Percentiles rank a stretch among this genome's conserved stretches.
Conservation (phyloP, 2,329 filamentous ascomycete species). For the Madurella mycetomatis region DNA sequence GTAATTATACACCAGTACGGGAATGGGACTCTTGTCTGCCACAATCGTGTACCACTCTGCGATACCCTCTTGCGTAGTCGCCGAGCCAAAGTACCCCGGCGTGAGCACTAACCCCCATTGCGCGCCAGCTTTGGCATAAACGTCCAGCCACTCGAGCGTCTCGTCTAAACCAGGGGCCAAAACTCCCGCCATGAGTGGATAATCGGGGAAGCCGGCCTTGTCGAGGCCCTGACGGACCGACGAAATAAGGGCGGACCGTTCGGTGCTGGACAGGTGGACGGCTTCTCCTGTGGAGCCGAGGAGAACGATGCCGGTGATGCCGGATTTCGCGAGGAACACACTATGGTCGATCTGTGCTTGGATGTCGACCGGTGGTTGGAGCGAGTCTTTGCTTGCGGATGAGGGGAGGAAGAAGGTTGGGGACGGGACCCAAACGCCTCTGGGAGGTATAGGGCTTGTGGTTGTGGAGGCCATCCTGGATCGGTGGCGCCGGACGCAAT, state of each 20-base stretch:
- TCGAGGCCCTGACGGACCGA: slow-evolving; percentile 52
- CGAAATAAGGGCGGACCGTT: slow-evolving; percentile 52
- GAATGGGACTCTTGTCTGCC: slow-evolving; percentile 56
- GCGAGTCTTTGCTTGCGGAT: slow-evolving; percentile 38
- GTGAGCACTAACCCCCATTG: slow-evolving; percentile 61
- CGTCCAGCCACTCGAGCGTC: slow-evolving; percentile 44
- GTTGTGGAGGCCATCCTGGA: slow-evolving; percentile 54
- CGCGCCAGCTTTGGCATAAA: slow-evolving; percentile 52
- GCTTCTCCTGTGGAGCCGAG: slow-evolving; percentile 62
- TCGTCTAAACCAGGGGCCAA: slow-evolving; percentile 57
- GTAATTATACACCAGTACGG: slow-evolving; percentile 58
- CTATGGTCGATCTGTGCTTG: slow-evolving; percentile 55
- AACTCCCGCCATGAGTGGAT: slow-evolving; percentile 59
- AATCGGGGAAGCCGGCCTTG: slow-evolving; percentile 51
- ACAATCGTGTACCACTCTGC: slow-evolving; percentile 57
- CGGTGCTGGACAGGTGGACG: slow-evolving; percentile 55
- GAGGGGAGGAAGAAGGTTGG: slow-evolving; percentile 58
- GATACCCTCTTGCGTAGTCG: slow-evolving; percentile 54
- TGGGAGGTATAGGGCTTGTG: slow-evolving; percentile 49
- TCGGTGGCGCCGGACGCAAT: slow-evolving; percentile 13
- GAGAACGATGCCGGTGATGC: slow-evolving; percentile 57
- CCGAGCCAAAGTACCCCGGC: slow-evolving; percentile 60
- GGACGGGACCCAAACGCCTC: slow-evolving; percentile 56
- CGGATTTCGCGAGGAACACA: slow-evolving; percentile 55
- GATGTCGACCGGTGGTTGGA: slow-evolving; percentile 52